Evolutionary conservation across 495 filamentous ascomycete species (phyloP).

Genomic region (Choiromyces venosus): DNA sequence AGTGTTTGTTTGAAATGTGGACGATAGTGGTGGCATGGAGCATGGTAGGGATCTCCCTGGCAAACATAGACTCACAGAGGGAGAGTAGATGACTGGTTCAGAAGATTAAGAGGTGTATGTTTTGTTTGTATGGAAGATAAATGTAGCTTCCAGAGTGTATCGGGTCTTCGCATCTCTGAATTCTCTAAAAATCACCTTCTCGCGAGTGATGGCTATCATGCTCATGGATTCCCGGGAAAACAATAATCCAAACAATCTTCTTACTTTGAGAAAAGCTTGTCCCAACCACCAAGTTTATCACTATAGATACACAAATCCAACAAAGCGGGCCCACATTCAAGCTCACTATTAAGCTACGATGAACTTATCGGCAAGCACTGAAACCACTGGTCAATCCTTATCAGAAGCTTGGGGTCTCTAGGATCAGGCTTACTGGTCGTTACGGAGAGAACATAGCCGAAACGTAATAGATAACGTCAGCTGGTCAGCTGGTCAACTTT

Average conservation of each 20-base stretch:
- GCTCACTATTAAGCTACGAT: background rate
- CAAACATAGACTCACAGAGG: background rate
- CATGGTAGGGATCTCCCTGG: background rate
- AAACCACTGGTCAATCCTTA: background rate
- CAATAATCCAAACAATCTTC: background rate
- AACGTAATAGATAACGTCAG: background rate
- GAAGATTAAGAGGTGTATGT: background rate
- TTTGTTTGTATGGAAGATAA: background rate
- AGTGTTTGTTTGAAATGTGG: background rate
- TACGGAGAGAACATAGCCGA: background rate
- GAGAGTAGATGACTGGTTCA: background rate
- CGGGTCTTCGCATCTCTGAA: background rate
- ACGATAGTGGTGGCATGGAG: background rate
- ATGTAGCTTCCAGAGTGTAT: background rate
- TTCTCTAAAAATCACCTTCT: background rate
- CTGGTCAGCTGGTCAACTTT: background rate
- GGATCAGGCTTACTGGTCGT: background rate
- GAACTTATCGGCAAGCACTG: background rate
- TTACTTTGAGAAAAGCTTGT: background rate
- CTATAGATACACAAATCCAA: background rate
- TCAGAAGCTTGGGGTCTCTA: background rate
- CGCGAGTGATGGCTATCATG: background rate
- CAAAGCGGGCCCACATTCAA: background rate
- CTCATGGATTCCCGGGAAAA: background rate
- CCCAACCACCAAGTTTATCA: background rate